phyloP scores from a whole-genome alignment of 2,329 filamentous ascomycete species.

The Neopestalotiopsis clavispora region DNA sequence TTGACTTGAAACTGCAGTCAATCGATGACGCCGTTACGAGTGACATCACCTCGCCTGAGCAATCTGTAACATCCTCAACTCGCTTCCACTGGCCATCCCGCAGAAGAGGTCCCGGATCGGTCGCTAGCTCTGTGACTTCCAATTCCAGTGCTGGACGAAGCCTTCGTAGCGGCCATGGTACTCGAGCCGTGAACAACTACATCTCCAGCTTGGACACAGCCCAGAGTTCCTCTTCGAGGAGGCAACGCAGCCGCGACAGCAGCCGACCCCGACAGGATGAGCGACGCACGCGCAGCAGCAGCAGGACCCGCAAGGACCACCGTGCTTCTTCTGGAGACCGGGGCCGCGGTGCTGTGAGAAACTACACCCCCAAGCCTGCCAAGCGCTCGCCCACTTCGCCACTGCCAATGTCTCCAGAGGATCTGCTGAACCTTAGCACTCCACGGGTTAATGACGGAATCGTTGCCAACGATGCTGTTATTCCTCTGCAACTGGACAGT shows the following conservation, averaged over 20 bases:
- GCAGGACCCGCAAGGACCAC: conserved; percentile 53
- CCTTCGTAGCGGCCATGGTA: conserved; percentile 59
- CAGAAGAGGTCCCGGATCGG: conserved; percentile 59
- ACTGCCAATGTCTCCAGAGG: conserved; percentile 92
- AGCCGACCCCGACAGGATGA: conserved; percentile 53
- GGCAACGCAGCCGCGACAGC: conserved; percentile 58
- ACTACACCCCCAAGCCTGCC: conserved; percentile 68
- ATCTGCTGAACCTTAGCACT: conserved; percentile 68
- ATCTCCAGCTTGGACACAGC: conserved; percentile 86
- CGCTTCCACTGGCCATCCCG: conserved; percentile 61
- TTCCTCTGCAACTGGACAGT: conserved; percentile 32
- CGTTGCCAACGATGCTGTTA: conserved; percentile 27
- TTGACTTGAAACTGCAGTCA: conserved; percentile 67
- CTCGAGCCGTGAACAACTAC: conserved; percentile 78
- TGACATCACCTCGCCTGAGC: conserved; percentile 63
- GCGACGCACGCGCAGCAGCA: conserved; percentile 44
- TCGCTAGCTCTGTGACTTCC: conserved; percentile 62
- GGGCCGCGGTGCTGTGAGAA: conserved; percentile 68
- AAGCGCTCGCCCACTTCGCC: conserved; percentile 93
- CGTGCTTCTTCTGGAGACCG: conserved; percentile 73
- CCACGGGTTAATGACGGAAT: conserved; percentile 39
- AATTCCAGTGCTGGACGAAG: conserved; percentile 55
- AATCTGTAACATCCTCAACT: conserved; percentile 57
- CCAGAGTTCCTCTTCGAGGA: conserved; percentile 65
- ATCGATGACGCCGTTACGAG: conserved; percentile 54